Evolutionary conservation across 345 rosid species (phyloP).

Genomic region (Euphorbia tirucalli): DNA sequence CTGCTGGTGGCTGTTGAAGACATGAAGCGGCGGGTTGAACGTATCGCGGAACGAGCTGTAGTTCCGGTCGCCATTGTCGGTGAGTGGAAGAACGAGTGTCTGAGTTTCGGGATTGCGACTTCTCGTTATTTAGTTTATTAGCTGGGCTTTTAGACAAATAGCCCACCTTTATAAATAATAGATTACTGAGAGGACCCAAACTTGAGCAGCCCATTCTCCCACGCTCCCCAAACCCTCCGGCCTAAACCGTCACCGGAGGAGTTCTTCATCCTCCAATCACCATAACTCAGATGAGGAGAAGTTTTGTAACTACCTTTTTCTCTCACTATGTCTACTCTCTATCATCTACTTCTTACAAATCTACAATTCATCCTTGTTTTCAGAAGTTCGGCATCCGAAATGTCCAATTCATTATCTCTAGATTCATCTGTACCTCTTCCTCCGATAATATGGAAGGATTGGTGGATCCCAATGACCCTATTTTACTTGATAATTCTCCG

Average conservation of each 20-base stretch:
- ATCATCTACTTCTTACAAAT: background rate
- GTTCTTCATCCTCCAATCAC: background rate
- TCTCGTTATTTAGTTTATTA: background rate
- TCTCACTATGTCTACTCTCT: background rate
- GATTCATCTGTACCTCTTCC: conserved; percentile 45
- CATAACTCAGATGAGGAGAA: background rate
- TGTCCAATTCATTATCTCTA: conserved; percentile 2
- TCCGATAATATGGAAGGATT: conserved; percentile 49
- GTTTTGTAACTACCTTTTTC: background rate
- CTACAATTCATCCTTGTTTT: background rate
- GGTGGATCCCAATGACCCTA: conserved; percentile 44
- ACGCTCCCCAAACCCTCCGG: background rate
- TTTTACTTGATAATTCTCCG: conserved; percentile 23
- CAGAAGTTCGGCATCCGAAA: background rate
- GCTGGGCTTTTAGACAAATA: background rate
- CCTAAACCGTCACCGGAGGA: background rate
- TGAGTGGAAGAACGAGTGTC: background rate
- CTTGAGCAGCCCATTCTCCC: background rate
- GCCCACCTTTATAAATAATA: background rate
- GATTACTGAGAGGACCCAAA: too few species aligned
- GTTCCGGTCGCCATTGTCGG: conserved; percentile 16
- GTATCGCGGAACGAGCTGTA: conserved; percentile 10
- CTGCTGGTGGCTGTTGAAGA: conserved; percentile 10
- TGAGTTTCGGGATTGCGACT: background rate
- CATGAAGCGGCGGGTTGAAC: conserved; percentile 12